Conservation (phyloP, 2,329 filamentous ascomycete species). For the Trichoderma sp. region DNA sequence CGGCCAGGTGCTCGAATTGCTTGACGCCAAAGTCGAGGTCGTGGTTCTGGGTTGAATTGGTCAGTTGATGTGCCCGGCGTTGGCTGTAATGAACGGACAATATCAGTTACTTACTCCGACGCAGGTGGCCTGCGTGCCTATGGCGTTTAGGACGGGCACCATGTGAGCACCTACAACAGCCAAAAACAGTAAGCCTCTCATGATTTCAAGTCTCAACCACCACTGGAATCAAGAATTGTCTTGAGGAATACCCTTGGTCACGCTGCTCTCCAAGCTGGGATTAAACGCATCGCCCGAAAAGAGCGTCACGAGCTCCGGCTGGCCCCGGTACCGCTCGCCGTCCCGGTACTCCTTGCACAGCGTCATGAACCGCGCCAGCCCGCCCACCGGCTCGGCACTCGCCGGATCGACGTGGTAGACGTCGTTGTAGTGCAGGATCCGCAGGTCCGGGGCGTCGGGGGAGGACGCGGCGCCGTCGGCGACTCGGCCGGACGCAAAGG, state of each 20-base stretch:
- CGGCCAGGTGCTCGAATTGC: conserved; percentile 73
- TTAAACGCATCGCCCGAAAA: conserved; percentile 96
- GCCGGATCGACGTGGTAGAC: conserved; percentile 82
- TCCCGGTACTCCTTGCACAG: conserved; percentile 74
- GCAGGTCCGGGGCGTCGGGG: conserved; percentile 61
- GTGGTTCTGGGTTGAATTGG: conserved; percentile 64
- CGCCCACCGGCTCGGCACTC: conserved; percentile 81
- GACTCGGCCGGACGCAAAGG: conserved; percentile 32
- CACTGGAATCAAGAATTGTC: no score
- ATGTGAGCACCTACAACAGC: conserved; percentile 69
- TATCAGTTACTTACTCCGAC: conserved; percentile 63
- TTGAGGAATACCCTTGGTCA: conserved; percentile 93
- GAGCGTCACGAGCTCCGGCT: conserved; percentile 71
- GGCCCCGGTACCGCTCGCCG: conserved; percentile 60
- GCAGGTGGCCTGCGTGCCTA: conserved; percentile 78
- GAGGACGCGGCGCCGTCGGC: background rate
- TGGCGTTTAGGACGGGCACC: conserved; percentile 79
- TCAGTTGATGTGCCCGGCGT: background rate
- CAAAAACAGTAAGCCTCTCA: background rate
- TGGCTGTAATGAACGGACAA: conserved; percentile 31
- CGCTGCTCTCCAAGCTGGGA: conserved; percentile 81
- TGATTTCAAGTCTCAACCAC: background rate
- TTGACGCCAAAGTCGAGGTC: conserved; percentile 88
- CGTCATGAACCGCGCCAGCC: conserved; percentile 77
- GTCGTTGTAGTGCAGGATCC: conserved; percentile 90